phyloP scores from a whole-genome alignment of 1,284 basidiomycete species.

The Ganoderma meredithae region DNA sequence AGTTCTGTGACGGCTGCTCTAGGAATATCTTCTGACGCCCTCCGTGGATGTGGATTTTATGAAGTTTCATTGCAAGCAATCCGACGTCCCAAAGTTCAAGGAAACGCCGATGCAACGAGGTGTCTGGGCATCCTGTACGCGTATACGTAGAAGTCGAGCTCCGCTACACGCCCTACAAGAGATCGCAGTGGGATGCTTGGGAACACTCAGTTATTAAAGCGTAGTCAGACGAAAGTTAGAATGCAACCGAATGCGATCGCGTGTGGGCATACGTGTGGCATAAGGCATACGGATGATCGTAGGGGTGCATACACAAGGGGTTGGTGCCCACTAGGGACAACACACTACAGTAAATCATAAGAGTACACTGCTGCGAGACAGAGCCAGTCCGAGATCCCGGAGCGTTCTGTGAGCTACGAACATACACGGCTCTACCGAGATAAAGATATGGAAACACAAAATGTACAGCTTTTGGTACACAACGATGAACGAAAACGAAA shows the following conservation, averaged over 20 bases:
- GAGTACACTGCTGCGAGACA: conserved; percentile 12
- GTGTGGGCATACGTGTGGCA: conserved; percentile 28
- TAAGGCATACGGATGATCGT: conserved; percentile 27
- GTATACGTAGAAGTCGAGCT: not conserved
- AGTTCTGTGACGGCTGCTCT: not conserved
- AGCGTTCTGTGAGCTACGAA: conserved; percentile 12
- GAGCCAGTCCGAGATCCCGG: conserved; percentile 20
- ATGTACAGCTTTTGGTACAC: conserved; percentile 17
- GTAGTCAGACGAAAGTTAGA: not conserved
- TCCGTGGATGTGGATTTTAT: not conserved
- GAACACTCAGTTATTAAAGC: not conserved
- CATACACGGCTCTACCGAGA: conserved; percentile 45
- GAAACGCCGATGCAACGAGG: not conserved
- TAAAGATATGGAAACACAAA: conserved; percentile 41
- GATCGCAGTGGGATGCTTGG: not conserved
- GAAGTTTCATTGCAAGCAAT: not conserved
- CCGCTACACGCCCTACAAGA: not conserved
- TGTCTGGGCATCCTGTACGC: not conserved
- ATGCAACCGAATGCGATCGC: not conserved
- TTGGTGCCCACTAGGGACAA: conserved; percentile 18
- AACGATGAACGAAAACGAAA: conserved; percentile 8
- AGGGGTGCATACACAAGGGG: conserved; percentile 18
- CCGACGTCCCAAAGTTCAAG: not conserved
- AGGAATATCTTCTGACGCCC: not conserved
- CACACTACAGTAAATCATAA: conserved; percentile 6